These are phyloP conservation scores for Penicillium odoratum DNA, from an alignment of 495 filamentous ascomycete species.

Conservation along the genomic window DNA sequence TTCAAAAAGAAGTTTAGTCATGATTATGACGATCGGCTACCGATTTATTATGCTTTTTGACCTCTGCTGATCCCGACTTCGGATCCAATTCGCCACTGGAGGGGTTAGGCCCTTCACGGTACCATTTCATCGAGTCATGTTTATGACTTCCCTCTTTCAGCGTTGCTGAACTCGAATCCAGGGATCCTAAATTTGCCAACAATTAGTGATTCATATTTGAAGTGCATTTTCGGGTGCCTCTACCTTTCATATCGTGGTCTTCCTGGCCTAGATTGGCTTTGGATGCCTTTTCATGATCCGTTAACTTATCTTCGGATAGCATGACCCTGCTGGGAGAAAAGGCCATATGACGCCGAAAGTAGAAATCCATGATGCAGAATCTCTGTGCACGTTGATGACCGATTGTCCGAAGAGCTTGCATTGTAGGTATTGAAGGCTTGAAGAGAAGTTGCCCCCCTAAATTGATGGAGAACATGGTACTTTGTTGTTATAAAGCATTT, in stretches of 20 bases:
- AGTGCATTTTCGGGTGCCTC: not conserved
- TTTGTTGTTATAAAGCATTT: not conserved
- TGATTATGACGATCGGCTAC: not conserved
- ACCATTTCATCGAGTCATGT: not conserved
- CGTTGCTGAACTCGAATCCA: not conserved
- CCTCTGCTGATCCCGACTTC: not conserved
- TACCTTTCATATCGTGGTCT: not conserved
- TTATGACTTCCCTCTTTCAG: slow-evolving; percentile 8
- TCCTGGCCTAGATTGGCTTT: not conserved
- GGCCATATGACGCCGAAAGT: not conserved
- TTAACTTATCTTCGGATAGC: not conserved
- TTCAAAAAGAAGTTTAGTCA: too few relatives aligned
- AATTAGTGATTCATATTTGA: too few relatives aligned
- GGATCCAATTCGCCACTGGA: not conserved
- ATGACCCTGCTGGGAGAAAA: not conserved
- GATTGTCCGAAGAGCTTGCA: not conserved
- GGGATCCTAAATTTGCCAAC: too few relatives aligned
- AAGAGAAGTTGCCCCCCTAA: too few relatives aligned
- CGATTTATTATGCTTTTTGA: not conserved
- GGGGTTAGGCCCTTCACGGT: not conserved
- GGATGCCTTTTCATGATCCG: not conserved
- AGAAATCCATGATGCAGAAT: not conserved
- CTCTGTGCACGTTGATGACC: not conserved
- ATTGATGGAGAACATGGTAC: not conserved
- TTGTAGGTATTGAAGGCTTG: not conserved